A percentile compares a stretch with the other conserved stretches of the same genome.
These are phyloP conservation scores for Aspergillus wentii DNA, from an alignment of 495 filamentous ascomycete species.

Conservation along the genomic window DNA sequence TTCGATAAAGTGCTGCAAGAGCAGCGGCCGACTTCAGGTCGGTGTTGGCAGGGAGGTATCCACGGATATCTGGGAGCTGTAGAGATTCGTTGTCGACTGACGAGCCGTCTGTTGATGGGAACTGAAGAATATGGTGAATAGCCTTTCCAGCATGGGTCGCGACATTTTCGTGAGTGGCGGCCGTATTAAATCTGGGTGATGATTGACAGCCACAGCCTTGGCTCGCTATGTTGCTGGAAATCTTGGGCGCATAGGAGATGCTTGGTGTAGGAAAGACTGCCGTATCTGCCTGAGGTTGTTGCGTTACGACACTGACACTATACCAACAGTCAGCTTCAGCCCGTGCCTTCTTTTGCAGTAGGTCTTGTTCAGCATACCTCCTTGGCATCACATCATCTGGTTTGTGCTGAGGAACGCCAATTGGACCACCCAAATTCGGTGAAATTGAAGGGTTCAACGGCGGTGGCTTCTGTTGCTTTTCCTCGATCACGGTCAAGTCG, in stretches of 20 bases:
- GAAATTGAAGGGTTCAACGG: slow-evolving; percentile 23
- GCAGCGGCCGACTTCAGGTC: slow-evolving; percentile 80
- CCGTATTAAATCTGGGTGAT: slow-evolving; percentile 14
- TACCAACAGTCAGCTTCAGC: slow-evolving; percentile 4
- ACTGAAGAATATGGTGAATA: slow-evolving; percentile 62
- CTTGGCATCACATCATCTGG: slow-evolving; percentile 26
- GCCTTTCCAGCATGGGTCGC: slow-evolving; percentile 45
- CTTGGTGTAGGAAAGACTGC: slow-evolving; percentile 65
- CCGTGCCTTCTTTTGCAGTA: slow-evolving; percentile 2
- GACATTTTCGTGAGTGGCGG: slow-evolving; percentile 38
- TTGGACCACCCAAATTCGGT: slow-evolving; percentile 12
- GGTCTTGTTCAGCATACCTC: slow-evolving; percentile 22
- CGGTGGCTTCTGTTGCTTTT: slow-evolving; percentile 38
- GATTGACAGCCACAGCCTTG: slow-evolving; percentile 28
- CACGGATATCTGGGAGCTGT: slow-evolving; percentile 69
- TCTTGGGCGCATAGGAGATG: slow-evolving; percentile 30
- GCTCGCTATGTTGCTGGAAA: slow-evolving; percentile 15
- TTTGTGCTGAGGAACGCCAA: slow-evolving; percentile 15
- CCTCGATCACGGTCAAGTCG: slow-evolving; percentile 65
- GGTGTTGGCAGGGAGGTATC: slow-evolving; percentile 66
- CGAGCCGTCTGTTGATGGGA: slow-evolving; percentile 50
- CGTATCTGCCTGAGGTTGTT: slow-evolving; percentile 56
- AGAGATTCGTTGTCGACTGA: slow-evolving; percentile 61
- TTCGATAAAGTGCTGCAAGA: slow-evolving; percentile 79
- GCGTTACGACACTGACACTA: slow-evolving; percentile 35